Percentiles rank a stretch among this genome's conserved stretches.
These are phyloP conservation scores for Talaromyces sp. DNA, from an alignment of 2,329 filamentous ascomycete species.

Conservation along the genomic window DNA sequence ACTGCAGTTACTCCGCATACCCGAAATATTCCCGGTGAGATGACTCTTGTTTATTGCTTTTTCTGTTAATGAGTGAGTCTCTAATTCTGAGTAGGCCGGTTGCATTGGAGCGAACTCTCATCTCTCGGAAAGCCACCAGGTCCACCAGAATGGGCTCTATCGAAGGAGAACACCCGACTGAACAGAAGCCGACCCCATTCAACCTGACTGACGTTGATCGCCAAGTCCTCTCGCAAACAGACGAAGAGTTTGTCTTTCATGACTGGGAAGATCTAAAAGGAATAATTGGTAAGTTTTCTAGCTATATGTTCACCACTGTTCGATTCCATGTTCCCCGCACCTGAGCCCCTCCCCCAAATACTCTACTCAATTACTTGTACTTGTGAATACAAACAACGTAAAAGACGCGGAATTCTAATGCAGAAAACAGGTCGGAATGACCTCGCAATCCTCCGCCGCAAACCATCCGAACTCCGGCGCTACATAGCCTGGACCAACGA, in stretches of 20 bases:
- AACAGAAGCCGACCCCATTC: conserved; percentile 37
- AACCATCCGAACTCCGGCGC: conserved; percentile 56
- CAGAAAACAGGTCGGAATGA: conserved; percentile 44
- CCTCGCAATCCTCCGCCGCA: conserved; percentile 56
- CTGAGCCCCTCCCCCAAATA: background rate
- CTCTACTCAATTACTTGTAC: background rate
- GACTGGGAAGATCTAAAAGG: conserved; percentile 52
- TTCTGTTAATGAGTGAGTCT: background rate
- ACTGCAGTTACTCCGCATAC: background rate
- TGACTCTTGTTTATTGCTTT: background rate
- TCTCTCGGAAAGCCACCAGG: background rate
- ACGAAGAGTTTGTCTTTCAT: conserved; percentile 52
- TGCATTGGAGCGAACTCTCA: background rate
- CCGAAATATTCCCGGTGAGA: background rate
- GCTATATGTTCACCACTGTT: background rate
- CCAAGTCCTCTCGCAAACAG: conserved; percentile 48
- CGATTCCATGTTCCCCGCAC: background rate
- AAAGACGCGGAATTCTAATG: background rate
- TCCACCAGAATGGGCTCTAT: conserved; percentile 16
- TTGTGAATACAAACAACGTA: background rate
- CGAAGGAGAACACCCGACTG: conserved; percentile 6
- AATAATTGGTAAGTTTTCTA: conserved; percentile 48
- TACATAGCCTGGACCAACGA: conserved; percentile 59
- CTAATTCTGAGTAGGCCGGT: background rate
- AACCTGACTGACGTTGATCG: conserved; percentile 50